Conservation (phyloP, 2,329 filamentous ascomycete genomes). For the Hansfordia pulvinata region DNA sequence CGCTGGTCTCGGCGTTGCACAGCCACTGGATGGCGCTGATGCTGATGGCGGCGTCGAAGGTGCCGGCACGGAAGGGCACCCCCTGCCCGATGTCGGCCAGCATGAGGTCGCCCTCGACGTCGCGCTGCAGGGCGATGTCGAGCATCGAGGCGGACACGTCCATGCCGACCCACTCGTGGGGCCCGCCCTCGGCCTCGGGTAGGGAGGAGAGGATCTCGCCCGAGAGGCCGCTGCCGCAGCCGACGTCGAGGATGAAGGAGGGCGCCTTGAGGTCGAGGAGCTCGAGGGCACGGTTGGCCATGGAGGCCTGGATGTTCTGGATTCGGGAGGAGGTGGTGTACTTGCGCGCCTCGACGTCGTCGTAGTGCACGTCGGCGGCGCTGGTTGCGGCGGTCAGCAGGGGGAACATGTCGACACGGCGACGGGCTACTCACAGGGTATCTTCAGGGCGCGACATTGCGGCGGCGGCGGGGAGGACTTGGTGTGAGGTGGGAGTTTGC, state of each 20-base stretch:
- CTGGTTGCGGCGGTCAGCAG: conserved; percentile 27
- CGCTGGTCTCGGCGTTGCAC: conserved; percentile 84
- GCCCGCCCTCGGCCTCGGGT: conserved; percentile 57
- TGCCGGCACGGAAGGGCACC: conserved; percentile 80
- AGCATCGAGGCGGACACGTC: conserved; percentile 94
- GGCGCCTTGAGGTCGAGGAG: conserved; percentile 70
- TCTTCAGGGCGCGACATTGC: conserved; percentile 96
- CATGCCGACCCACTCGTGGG: conserved; percentile 95
- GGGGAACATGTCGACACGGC: conserved; percentile 4
- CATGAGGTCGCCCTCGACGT: conserved; percentile 87
- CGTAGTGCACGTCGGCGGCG: conserved; percentile 93
- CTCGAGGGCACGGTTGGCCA: conserved; percentile 87
- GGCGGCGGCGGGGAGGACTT: conserved; percentile 10
- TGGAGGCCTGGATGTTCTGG: conserved; percentile 84
- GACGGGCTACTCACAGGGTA: conserved; percentile 50
- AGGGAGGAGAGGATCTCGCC: conserved; percentile 83
- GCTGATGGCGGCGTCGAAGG: conserved; percentile 88
- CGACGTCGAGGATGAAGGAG: conserved; percentile 88
- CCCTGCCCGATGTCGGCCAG: conserved; percentile 93
- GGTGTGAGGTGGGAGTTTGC: too few species aligned
- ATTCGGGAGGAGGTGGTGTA: conserved; percentile 96
- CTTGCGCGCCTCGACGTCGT: conserved; percentile 89
- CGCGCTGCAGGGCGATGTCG: conserved; percentile 81
- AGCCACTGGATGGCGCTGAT: conserved; percentile 98
- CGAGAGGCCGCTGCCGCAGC: conserved; percentile 86